These are phyloP conservation scores for Thozetella sp. DNA, from an alignment of 495 filamentous ascomycete species.

Conservation along the genomic window DNA sequence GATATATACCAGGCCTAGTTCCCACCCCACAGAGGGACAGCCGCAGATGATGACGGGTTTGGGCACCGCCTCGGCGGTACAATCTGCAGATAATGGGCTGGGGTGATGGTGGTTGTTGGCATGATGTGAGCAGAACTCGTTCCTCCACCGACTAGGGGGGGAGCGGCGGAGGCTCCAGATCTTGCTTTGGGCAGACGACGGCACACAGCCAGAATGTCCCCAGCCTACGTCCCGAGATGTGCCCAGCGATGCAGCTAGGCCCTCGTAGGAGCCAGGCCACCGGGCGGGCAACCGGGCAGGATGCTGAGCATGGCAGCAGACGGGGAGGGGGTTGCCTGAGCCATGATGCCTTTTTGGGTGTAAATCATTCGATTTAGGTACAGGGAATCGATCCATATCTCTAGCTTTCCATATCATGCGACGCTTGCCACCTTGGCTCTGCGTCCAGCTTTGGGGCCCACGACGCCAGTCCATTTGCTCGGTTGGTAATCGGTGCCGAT, in stretches of 20 bases:
- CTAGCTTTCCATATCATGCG: neutral
- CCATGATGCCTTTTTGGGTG: neutral
- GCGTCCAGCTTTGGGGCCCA: neutral
- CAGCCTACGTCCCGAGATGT: no score
- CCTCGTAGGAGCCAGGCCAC: neutral
- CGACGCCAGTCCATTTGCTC: neutral
- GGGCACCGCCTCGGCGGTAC: conserved; percentile 2
- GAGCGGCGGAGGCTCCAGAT: neutral
- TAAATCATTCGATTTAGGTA: neutral
- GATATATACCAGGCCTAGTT: conserved; percentile 3
- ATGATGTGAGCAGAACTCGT: neutral
- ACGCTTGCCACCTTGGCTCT: conserved; percentile 2
- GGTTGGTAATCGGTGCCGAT: conserved; percentile 22
- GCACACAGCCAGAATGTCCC: neutral
- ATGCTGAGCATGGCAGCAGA: neutral
- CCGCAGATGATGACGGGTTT: neutral
- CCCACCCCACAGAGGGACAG: neutral
- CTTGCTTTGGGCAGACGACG: neutral
- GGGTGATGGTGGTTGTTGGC: neutral
- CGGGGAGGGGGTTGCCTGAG: neutral
- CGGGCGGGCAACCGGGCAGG: neutral
- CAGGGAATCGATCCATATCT: conserved; percentile 1
- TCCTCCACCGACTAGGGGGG: neutral
- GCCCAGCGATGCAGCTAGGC: no score
- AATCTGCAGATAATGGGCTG: conserved; percentile 3